A percentile compares a stretch with the other conserved stretches of the same genome.
Evolutionary conservation across 805 yeast genomes (phyloP).

Genomic region (Wickerhamomyces ciferrii): DNA sequence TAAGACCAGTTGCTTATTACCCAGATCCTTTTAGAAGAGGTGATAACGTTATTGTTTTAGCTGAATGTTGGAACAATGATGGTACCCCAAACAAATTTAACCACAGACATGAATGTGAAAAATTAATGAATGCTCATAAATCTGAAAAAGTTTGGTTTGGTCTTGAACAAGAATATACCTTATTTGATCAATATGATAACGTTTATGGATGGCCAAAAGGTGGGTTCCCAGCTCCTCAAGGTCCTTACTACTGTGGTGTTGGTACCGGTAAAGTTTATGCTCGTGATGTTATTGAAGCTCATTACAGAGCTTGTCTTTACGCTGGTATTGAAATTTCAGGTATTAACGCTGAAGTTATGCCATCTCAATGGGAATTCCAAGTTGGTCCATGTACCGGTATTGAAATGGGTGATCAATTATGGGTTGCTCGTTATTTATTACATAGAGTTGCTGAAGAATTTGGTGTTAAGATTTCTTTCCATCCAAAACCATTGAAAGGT

Average conservation of each 20-base stretch:
- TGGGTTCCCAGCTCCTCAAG: slow-evolving; percentile 99
- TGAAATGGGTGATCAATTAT: slow-evolving; percentile 93
- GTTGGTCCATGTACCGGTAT: slow-evolving; percentile 98
- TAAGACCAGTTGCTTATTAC: slow-evolving; percentile 93
- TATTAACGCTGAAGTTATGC: slow-evolving; percentile 99
- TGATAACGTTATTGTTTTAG: slow-evolving; percentile 89
- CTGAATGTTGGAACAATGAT: slow-evolving; percentile 97
- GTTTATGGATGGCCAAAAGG: slow-evolving; percentile 99
- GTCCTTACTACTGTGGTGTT: slow-evolving; percentile 99
- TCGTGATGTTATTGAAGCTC: slow-evolving; percentile 98
- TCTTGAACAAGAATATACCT: slow-evolving; percentile 97
- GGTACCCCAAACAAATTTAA: slow-evolving; percentile 98
- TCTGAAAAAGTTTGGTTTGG: slow-evolving; percentile 93
- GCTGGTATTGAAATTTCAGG: slow-evolving; percentile 91
- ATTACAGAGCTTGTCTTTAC: slow-evolving; percentile 95
- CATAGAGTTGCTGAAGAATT: slow-evolving; percentile 97
- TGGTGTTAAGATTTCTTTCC: slow-evolving; percentile 97
- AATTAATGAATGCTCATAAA: slow-evolving; percentile 89
- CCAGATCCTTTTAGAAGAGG: slow-evolving; percentile 98
- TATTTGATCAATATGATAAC: slow-evolving; percentile 84
- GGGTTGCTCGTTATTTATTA: slow-evolving; percentile 92
- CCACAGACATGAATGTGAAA: slow-evolving; percentile 96
- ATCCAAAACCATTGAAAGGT: slow-evolving; percentile 98
- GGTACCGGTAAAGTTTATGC: slow-evolving; percentile 98
- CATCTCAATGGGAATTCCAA: slow-evolving; percentile 99